These are phyloP conservation scores for Saccharomycopsis schoenii DNA, from an alignment of 805 yeast species.

Conservation along the genomic window DNA sequence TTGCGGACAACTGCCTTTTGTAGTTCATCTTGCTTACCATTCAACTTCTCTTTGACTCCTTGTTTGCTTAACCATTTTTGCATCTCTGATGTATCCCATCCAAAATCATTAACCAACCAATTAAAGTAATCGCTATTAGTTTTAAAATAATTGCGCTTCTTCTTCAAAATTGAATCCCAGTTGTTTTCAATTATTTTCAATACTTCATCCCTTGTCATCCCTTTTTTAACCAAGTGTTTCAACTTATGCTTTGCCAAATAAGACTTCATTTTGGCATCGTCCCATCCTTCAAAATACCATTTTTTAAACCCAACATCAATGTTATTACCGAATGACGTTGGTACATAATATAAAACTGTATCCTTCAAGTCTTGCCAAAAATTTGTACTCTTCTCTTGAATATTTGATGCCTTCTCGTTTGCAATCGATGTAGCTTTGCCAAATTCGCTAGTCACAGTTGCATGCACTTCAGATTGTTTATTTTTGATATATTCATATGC, in stretches of 20 bases:
- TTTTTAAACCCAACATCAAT: neutral
- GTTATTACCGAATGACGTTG: neutral
- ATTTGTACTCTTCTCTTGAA: neutral
- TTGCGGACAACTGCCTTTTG: neutral
- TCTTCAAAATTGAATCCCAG: neutral
- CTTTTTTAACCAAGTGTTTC: neutral
- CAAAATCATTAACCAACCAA: neutral
- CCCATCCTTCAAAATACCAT: neutral
- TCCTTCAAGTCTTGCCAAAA: neutral
- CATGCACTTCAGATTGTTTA: neutral
- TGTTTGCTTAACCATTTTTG: neutral
- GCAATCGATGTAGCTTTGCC: neutral
- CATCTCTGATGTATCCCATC: neutral
- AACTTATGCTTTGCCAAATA: neutral
- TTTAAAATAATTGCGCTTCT: neutral
- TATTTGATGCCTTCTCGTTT: neutral
- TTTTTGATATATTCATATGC: neutral
- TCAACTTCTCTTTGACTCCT: neutral
- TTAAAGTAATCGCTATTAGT: neutral
- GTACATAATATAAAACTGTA: neutral
- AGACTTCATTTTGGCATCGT: neutral
- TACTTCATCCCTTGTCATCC: neutral
- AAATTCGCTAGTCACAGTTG: neutral
- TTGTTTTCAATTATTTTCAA: neutral
- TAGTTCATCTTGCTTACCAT: neutral